Conservation (phyloP, 2,329 filamentous ascomycete species). For the Botrytis cinerea region DNA sequence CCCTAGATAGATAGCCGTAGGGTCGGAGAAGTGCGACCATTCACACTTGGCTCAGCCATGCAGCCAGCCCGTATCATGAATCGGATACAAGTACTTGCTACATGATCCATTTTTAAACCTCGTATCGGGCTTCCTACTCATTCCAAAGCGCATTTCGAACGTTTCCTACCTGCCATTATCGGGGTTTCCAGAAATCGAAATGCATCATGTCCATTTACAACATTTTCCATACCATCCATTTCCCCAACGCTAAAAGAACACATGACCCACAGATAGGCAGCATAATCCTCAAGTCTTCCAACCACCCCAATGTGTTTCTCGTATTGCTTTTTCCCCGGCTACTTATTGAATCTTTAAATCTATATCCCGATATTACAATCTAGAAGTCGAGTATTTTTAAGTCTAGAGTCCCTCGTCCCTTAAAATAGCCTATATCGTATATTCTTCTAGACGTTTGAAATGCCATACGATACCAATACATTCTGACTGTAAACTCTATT, state of each 20-base stretch:
- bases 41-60: neutral
- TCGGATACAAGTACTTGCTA: neutral
- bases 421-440: neutral
- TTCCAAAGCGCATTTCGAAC: neutral
- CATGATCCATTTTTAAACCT: slow-evolving; percentile 1
- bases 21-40: neutral
- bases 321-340: neutral
- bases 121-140: neutral
- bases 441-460: neutral
- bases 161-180: neutral
- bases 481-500: neutral
- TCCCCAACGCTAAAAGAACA: neutral
- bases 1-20: neutral
- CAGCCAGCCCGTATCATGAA: neutral
- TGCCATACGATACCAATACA: neutral
- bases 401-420: neutral
- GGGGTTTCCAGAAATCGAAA: neutral
- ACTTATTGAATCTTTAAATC: neutral
- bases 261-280: neutral
- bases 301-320: neutral
- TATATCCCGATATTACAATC: neutral
- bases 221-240: neutral
- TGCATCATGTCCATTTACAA: neutral
- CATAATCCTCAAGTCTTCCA: neutral
- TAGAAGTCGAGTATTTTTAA: neutral